phyloP scores from a whole-genome alignment of 140 eudicot genomes.

The Stevia rebaudiana region DNA sequence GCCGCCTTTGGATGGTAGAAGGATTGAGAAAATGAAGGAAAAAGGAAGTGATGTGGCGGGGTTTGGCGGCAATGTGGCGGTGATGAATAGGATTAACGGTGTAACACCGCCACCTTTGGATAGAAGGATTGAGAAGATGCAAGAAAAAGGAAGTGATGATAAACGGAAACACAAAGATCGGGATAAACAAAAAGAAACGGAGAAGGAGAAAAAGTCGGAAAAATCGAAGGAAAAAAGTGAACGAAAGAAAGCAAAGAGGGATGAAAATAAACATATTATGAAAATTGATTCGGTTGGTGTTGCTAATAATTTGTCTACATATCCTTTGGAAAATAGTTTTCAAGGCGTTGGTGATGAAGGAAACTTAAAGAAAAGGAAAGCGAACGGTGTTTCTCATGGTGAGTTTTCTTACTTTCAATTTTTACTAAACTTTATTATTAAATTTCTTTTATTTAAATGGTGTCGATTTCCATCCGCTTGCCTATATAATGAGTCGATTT shows the following conservation, averaged over 20 bases:
- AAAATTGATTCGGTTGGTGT: conserved; percentile 24
- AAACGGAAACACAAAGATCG: conserved; percentile 50
- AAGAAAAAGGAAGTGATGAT: conserved; percentile 46
- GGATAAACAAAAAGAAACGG: conserved; percentile 40
- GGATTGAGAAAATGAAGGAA: conserved; percentile 43
- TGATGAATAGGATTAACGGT: conserved; percentile 34
- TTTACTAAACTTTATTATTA: not conserved
- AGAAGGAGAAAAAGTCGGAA: conserved; percentile 43
- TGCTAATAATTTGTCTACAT: conserved; percentile 13
- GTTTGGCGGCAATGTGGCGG: conserved; percentile 22
- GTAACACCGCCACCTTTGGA: conserved; percentile 31
- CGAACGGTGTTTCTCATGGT: conserved; percentile 69
- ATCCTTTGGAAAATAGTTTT: conserved; percentile 25
- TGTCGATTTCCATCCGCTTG: not conserved
- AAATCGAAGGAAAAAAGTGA: conserved; percentile 38
- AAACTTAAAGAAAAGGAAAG: conserved; percentile 53
- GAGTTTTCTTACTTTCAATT: conserved; percentile 33
- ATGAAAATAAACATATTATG: conserved; percentile 24
- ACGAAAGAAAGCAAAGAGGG: conserved; percentile 36
- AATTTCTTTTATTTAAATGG: not conserved
- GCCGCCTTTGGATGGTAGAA: conserved; percentile 33
- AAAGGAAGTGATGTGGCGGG: conserved; percentile 34
- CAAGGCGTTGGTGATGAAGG: conserved; percentile 34
- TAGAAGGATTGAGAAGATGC: conserved; percentile 43
- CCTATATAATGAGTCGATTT: conserved; percentile 1